Evolutionary conservation across 179 eudicot genomes (phyloP).

Genomic region (Silene vulgaris): DNA sequence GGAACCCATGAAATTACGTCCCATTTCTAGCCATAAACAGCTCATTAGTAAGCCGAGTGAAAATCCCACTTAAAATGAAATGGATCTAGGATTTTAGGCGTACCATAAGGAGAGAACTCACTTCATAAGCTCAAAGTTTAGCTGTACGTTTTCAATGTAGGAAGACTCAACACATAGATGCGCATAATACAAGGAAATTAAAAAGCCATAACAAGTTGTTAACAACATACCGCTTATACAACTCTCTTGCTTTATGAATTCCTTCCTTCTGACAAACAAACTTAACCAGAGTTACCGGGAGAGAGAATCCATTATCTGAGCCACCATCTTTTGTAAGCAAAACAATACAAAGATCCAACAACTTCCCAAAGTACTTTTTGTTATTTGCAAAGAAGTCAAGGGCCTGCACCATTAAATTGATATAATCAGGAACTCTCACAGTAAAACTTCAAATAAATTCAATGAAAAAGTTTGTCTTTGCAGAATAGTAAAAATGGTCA

Average conservation of each 20-base stretch:
- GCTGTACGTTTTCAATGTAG: not conserved
- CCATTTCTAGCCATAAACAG: not conserved
- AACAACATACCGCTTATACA: slow-evolving; percentile 62
- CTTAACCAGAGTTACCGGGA: slow-evolving; percentile 54
- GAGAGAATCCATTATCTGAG: slow-evolving; percentile 63
- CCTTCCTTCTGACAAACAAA: slow-evolving; percentile 53
- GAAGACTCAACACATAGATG: not conserved
- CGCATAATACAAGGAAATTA: not conserved
- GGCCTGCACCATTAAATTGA: slow-evolving; percentile 42
- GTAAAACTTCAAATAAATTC: not conserved
- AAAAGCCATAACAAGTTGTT: not conserved
- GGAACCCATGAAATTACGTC: not conserved
- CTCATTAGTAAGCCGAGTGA: not conserved
- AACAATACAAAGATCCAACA: slow-evolving; percentile 54
- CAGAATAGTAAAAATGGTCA: not conserved
- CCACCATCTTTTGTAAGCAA: slow-evolving; percentile 72
- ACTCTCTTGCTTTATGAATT: slow-evolving; percentile 59
- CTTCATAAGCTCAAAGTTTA: not conserved
- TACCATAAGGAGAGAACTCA: not conserved
- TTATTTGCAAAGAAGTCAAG: slow-evolving; percentile 52
- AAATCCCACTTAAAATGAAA: not conserved
- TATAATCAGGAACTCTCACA: not conserved
- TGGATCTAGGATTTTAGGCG: not conserved
- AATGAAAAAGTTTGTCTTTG: not conserved
- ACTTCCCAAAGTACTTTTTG: slow-evolving; percentile 43